Conservation (phyloP, 768 basidiomycete species). For the Candolleomyces aberdarensis region DNA sequence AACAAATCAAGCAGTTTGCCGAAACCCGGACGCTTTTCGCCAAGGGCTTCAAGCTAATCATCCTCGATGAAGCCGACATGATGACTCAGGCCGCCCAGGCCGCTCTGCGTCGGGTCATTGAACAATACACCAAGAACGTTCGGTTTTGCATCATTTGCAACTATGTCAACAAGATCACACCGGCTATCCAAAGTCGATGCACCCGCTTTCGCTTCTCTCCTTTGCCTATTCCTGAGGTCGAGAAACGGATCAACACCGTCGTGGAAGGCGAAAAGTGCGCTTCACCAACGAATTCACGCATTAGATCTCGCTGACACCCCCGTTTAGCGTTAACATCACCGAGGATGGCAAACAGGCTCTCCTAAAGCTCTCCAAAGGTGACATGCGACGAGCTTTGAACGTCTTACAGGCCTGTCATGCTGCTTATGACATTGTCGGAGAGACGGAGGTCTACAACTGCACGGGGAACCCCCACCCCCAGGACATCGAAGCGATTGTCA, state of each 20-base stretch:
- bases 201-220: constrained; percentile 97
- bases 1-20: constrained; percentile 98
- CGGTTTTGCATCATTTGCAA: constrained; percentile 99
- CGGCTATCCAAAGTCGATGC: constrained; percentile 97
- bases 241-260: constrained; percentile 75
- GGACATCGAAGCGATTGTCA: constrained; percentile 91
- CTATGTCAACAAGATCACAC: constrained; percentile 98
- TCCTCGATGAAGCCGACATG: constrained; percentile 99
- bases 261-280: constrained; percentile 81
- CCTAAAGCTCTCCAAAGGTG: constrained; percentile 92
- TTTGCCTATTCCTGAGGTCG: constrained; percentile 78
- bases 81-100: constrained; percentile 99
- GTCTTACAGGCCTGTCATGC: constrained; percentile 98
- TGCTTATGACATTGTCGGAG: constrained; percentile 85
- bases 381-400: constrained; percentile 96
- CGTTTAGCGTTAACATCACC: constrained; percentile 75
- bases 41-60: constrained; percentile 95
- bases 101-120: constrained; percentile 93
- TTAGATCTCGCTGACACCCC: neutral
- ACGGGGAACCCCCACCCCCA: constrained; percentile 95
- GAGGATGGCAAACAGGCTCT: constrained; percentile 85
- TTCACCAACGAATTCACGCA: neutral
- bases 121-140: constrained; percentile 98
- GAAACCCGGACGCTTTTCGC: constrained; percentile 90
- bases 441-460: constrained; percentile 93